Percentiles rank a stretch among this genome's conserved stretches.
phyloP scores from a whole-genome alignment of 805 yeast genomes.

The Monosporozyma unispora region DNA sequence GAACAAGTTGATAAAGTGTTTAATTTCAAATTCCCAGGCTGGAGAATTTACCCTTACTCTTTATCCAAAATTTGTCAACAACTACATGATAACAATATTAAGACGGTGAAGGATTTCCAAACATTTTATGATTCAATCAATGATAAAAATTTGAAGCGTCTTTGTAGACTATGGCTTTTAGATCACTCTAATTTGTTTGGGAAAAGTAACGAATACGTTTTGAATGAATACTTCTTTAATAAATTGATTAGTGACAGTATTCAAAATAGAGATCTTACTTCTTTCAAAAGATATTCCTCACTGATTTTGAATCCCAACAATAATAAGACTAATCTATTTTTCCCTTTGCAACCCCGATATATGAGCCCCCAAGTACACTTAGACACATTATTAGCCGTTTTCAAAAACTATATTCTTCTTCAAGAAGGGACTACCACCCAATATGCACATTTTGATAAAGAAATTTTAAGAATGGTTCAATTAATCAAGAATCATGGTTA shows the following conservation, averaged over 20 bases:
- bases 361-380: conserved; percentile 12
- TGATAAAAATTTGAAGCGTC: conserved; percentile 10
- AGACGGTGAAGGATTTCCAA: conserved; percentile 18
- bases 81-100: conserved; percentile 17
- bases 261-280: conserved; percentile 8
- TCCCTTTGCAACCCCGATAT: conserved; percentile 5
- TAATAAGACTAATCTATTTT: conserved; percentile 11
- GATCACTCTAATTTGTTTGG: conserved; percentile 18
- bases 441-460: conserved; percentile 10
- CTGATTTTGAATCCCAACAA: conserved; percentile 16
- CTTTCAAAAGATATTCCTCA: conserved; percentile 19
- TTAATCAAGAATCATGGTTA: conserved; percentile 21
- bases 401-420: conserved; percentile 15
- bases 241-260: conserved; percentile 16
- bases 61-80: conserved; percentile 13
- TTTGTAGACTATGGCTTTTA: conserved; percentile 24
- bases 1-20: conserved; percentile 12
- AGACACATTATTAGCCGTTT: conserved; percentile 17
- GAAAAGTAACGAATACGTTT: neutral
- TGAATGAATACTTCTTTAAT: conserved; percentile 16
- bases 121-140: conserved; percentile 14
- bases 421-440: conserved; percentile 7
- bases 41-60: conserved; percentile 18
- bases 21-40: conserved; percentile 23
- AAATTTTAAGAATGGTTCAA: conserved; percentile 19